Conservation (phyloP, 768 basidiomycete species). For the Tricholoma sp. region DNA sequence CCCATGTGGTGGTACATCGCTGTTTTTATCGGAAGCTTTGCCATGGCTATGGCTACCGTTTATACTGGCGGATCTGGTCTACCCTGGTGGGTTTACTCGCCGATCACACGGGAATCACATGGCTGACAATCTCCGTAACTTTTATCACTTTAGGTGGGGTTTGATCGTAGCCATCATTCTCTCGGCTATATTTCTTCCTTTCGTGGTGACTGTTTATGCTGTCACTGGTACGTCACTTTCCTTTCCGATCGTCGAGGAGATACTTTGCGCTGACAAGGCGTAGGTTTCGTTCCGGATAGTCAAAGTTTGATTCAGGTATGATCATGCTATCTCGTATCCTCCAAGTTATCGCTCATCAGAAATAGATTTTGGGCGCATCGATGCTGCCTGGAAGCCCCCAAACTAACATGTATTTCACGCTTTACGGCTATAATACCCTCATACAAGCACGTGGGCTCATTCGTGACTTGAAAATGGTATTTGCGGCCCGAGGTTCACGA, state of each 20-base stretch:
- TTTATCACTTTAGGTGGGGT: conserved; percentile 43
- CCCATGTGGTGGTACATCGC: conserved; percentile 2
- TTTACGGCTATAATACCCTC: conserved; percentile 45
- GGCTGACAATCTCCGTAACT: not conserved
- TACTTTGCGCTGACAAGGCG: not conserved
- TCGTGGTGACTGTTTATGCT: conserved; percentile 50
- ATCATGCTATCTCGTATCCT: not conserved
- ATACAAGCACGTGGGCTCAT: conserved; percentile 46
- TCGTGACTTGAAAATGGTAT: conserved; percentile 52
- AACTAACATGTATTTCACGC: conserved; percentile 46
- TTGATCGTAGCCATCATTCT: conserved; percentile 49
- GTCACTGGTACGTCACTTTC: conserved; percentile 39
- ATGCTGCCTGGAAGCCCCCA: conserved; percentile 45
- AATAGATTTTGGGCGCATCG: conserved; percentile 43
- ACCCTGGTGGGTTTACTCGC: not conserved
- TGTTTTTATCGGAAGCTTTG: not conserved
- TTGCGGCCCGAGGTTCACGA: not conserved
- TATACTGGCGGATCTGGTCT: not conserved
- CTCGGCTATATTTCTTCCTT: conserved; percentile 42
- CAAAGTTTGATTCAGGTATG: conserved; percentile 29
- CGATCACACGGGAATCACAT: not conserved
- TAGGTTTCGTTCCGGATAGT: conserved; percentile 33
- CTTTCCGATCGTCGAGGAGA: not conserved
- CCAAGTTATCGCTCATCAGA: not conserved
- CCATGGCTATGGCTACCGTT: not conserved